phyloP scores from a whole-genome alignment of 2,329 filamentous ascomycete species.

The Aspergillus novoparasiticus region DNA sequence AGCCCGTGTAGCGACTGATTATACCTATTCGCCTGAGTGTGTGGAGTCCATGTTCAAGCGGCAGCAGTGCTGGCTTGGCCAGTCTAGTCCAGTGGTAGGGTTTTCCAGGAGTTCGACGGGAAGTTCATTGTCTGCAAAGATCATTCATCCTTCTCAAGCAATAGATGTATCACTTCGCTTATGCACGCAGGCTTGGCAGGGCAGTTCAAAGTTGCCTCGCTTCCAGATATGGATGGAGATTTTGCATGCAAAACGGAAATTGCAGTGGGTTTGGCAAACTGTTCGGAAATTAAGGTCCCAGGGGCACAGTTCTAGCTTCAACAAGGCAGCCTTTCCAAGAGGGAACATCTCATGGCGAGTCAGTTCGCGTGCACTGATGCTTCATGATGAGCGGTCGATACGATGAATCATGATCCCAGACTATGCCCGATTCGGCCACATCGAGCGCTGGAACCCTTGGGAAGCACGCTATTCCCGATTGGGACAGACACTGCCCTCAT shows the following conservation, averaged over 20 bases:
- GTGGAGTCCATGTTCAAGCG: background rate
- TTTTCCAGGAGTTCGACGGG: background rate
- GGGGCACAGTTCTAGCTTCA: background rate
- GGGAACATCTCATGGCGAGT: background rate
- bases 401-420: background rate
- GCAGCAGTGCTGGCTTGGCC: background rate
- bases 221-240: background rate
- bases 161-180: background rate
- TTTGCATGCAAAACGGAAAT: background rate
- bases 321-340: background rate
- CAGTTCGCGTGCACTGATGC: background rate
- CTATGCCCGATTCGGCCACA: background rate
- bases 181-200: background rate
- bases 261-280: background rate
- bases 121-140: background rate
- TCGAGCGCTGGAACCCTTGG: background rate
- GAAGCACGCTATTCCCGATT: background rate
- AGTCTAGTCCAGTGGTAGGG: background rate
- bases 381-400: background rate
- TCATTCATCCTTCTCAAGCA: background rate
- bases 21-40: background rate
- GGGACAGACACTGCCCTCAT: background rate
- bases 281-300: background rate
- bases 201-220: background rate
- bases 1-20: constrained; percentile 3